phyloP scores from a whole-genome alignment of 768 basidiomycete species.

The Rhodotorula graminis region DNA sequence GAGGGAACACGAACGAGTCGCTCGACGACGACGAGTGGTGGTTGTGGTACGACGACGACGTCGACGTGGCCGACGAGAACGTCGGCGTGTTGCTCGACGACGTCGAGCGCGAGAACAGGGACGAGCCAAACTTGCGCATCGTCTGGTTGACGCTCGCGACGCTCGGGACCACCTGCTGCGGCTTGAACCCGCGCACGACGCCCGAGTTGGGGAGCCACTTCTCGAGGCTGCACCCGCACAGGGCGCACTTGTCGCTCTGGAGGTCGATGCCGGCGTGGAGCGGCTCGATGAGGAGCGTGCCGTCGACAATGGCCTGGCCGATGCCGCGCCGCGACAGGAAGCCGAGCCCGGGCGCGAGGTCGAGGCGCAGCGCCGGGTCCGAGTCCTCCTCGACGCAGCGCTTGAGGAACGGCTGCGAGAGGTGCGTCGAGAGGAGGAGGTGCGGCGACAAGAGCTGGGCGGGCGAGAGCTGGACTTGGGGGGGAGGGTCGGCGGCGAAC shows the following conservation, averaged over 20 bases:
- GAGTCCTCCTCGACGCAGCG: constrained; percentile 51
- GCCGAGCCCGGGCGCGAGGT: constrained; percentile 86
- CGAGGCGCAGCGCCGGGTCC: constrained; percentile 86
- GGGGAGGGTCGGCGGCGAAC: neutral
- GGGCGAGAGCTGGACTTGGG: constrained; percentile 1
- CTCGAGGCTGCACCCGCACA: constrained; percentile 40
- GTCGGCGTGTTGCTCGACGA: neutral
- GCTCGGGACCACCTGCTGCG: neutral
- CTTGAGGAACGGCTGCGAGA: constrained; percentile 43
- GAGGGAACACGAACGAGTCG: constrained; percentile 28
- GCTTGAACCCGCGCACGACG: neutral
- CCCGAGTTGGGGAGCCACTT: constrained; percentile 24
- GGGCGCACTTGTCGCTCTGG: constrained; percentile 36
- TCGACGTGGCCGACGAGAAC: neutral
- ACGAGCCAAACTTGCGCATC: constrained; percentile 33
- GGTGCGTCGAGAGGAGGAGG: constrained; percentile 40
- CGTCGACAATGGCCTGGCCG: constrained; percentile 73
- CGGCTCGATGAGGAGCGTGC: constrained; percentile 84
- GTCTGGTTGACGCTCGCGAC: constrained; percentile 18
- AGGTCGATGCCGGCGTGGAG: constrained; percentile 15
- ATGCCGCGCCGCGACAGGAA: constrained; percentile 88
- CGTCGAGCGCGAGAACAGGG: constrained; percentile 14
- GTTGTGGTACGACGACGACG: neutral
- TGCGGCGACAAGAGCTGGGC: constrained; percentile 37
- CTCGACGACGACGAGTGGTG: constrained; percentile 5